Evolutionary conservation across 306 rosid genomes (phyloP).

Genomic region (Cucurbita maxima): DNA sequence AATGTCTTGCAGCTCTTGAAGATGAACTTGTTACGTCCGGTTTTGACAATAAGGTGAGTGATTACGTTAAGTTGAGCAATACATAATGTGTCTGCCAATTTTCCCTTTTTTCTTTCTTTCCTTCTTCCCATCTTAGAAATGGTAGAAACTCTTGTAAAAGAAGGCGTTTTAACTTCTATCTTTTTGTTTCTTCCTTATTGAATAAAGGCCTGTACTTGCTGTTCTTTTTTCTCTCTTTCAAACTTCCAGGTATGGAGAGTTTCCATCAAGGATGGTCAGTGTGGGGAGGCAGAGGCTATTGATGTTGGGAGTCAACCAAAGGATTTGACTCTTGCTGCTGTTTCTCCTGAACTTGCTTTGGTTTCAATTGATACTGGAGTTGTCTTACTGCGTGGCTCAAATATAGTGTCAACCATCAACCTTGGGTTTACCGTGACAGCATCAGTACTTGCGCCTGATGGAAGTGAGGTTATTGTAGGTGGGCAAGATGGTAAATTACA

Average conservation of each 20-base stretch:
- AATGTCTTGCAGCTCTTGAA: constrained; percentile 62
- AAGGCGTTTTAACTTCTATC: not conserved
- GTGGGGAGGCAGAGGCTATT: constrained; percentile 67
- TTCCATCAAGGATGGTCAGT: constrained; percentile 44
- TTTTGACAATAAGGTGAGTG: constrained; percentile 81
- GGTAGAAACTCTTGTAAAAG: not conserved
- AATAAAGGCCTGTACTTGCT: not conserved
- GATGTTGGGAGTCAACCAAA: constrained; percentile 91
- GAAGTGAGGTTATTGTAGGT: constrained; percentile 85
- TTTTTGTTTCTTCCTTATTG: constrained; percentile 1
- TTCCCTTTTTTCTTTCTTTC: not conserved
- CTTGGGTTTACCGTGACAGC: constrained; percentile 86
- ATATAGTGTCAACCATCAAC: constrained; percentile 52
- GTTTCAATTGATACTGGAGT: constrained; percentile 75
- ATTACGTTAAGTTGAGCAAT: constrained; percentile 11
- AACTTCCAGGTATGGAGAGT: constrained; percentile 55
- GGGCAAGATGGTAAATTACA: constrained; percentile 87
- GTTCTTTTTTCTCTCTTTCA: not conserved
- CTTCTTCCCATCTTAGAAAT: not conserved
- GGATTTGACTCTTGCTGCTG: constrained; percentile 74
- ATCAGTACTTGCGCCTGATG: constrained; percentile 74
- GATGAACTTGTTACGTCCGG: constrained; percentile 73
- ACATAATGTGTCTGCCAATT: not conserved
- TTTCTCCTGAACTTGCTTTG: constrained; percentile 66
- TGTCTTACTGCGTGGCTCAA: constrained; percentile 64